phyloP scores from a whole-genome alignment of 768 basidiomycete genomes.

The Austroboletus festivus region DNA sequence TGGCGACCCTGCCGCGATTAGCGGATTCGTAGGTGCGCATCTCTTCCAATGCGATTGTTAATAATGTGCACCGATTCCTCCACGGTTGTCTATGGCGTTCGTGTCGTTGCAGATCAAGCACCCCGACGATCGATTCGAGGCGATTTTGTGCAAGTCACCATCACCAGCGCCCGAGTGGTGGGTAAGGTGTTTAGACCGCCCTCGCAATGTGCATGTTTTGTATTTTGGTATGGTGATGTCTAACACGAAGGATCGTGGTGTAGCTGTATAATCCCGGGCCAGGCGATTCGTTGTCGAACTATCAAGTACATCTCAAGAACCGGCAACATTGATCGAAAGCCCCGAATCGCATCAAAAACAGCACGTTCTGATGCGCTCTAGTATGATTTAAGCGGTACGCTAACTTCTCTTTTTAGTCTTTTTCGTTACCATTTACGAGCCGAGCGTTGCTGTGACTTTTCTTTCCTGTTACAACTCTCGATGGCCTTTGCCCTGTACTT shows the following conservation, averaged over 20 bases:
- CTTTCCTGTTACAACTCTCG: constrained; percentile 13
- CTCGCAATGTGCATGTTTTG: constrained; percentile 67
- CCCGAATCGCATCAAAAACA: constrained; percentile 44
- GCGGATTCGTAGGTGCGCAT: constrained; percentile 27
- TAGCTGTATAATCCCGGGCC: constrained; percentile 91
- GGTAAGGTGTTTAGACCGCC: constrained; percentile 88
- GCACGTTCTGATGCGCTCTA: constrained; percentile 16
- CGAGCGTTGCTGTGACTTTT: constrained; percentile 12
- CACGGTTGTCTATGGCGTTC: constrained; percentile 71
- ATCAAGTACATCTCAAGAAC: constrained; percentile 90
- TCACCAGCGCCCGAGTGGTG: constrained; percentile 79
- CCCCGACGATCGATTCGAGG: constrained; percentile 80
- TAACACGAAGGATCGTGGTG: too few relatives aligned
- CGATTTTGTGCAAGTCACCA: constrained; percentile 59
- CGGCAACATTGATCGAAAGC: constrained; percentile 76
- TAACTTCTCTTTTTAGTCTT: background rate
- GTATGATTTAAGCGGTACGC: background rate
- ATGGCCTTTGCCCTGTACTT: constrained; percentile 22
- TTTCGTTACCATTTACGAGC: constrained; percentile 16
- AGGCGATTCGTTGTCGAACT: constrained; percentile 81
- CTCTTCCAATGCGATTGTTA: constrained; percentile 24
- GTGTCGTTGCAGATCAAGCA: constrained; percentile 67
- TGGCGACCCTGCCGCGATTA: constrained; percentile 7
- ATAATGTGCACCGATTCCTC: constrained; percentile 46
- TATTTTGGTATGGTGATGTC: too few relatives aligned